A percentile compares a stretch with the other conserved stretches of the same genome.
Evolutionary conservation across 2,329 filamentous ascomycete species (phyloP).

Genomic region (Xylariaceae sp.): DNA sequence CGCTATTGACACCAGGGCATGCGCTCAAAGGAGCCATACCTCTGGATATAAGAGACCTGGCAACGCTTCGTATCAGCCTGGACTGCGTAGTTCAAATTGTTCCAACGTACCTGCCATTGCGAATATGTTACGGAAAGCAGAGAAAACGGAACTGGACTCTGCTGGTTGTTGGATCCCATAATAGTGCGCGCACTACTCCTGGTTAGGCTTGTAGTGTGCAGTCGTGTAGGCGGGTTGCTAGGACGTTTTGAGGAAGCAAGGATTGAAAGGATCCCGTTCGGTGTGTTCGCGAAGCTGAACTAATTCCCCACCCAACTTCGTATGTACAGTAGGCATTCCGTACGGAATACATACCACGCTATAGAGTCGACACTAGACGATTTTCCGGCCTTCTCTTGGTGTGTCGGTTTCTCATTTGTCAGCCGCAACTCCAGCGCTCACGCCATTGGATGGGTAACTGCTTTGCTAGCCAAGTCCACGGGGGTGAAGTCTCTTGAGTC

Average conservation of each 20-base stretch:
- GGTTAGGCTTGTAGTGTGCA: neutral
- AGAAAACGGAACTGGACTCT: neutral
- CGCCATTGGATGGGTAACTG: neutral
- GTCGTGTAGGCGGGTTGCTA: neutral
- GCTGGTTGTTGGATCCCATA: neutral
- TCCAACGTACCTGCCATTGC: neutral
- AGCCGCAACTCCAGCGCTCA: conserved; percentile 20
- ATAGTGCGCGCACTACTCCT: neutral
- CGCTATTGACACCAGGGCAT: neutral
- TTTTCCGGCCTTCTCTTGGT: conserved; percentile 9
- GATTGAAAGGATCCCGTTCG: conserved; percentile 7
- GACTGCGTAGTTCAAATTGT: no score
- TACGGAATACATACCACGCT: neutral
- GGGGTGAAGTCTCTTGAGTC: conserved; percentile 5
- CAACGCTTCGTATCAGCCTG: no score
- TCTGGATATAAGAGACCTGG: no score
- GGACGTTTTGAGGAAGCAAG: conserved; percentile 1
- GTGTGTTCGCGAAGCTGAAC: neutral
- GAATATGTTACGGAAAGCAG: neutral
- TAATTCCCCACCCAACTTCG: conserved; percentile 1
- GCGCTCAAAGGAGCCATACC: neutral
- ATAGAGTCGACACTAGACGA: neutral
- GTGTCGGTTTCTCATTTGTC: conserved; percentile 28
- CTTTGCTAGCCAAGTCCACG: conserved; percentile 2
- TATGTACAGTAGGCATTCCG: neutral